Base-by-base conservation (phyloP, 345 rosid species). In the Aurinia saxatilis region DNA sequence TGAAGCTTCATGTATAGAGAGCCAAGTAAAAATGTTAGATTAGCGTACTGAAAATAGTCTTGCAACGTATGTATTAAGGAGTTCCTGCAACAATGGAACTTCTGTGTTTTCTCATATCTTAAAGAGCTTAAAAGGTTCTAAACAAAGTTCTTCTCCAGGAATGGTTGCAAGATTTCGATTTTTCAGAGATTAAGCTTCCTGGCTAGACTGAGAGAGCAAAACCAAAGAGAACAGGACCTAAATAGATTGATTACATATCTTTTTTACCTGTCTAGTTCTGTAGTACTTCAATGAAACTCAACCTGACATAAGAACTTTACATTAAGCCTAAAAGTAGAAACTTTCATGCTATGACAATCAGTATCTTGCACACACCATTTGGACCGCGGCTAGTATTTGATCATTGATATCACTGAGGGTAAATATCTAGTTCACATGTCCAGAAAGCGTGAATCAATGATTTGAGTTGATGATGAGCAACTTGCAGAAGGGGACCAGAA, bases 401-500 rank as follows among this genome's bases (percentile, higher is more conserved):
- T 16, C 30, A 19, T 64, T 14, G 11, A 63, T 42, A 19, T 64
- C 33, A 36, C 33, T 13, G 29, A 67, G 29, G 50, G n/a, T n/a
- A 13, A 15, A 47, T 7, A 10, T 7, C 14, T 18, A 36, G 59
- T 25, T 18, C 44, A 30, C 12, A 56, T 63, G 59, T 15, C 52
- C 25, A 62, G 29, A 63, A 54, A 35, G 41, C 27, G 8, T 60
- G 67, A 52, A 52, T 45, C 50, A 37, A 15, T 47, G 57, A 46
- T 36, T 17, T 49, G 65, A 56, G 53, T 57, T 39, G 50, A 9
- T 14, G 35, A 50, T 50, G 70, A 50, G 19, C 70, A 50, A 64
- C 70, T 71, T 57, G 74, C 74, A 55, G 21, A 65, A 70, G 52
- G n/a, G 65, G 65, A 48, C 69, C 74, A 63, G 57, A 46, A 6